phyloP scores from a whole-genome alignment of 1,284 basidiomycete species.

The Pyrrhoderma noxium region DNA sequence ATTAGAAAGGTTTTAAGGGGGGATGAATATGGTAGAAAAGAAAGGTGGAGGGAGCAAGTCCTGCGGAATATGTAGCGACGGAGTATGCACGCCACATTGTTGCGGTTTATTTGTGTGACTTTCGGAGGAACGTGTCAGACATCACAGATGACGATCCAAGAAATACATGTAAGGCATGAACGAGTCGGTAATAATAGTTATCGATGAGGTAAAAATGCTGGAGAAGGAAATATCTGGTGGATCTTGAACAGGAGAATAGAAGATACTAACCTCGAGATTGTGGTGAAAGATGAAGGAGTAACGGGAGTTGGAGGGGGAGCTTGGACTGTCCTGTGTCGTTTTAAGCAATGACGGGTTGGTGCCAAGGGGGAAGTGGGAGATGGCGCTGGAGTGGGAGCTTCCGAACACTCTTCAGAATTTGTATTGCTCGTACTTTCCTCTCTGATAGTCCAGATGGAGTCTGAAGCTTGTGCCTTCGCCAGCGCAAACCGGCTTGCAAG shows the following conservation, averaged over 20 bases:
- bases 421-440: constrained; percentile 5
- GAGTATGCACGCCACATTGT: background rate
- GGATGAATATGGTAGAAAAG: background rate
- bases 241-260: background rate
- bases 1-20: background rate
- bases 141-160: background rate
- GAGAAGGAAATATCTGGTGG: background rate
- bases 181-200: background rate
- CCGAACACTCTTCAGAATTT: background rate
- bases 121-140: background rate
- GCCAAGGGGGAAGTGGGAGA: background rate
- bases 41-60: background rate
- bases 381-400: background rate
- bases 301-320: constrained; percentile 6
- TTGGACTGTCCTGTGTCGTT: constrained; percentile 14
- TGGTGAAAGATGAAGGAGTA: constrained; percentile 15
- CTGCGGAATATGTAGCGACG: background rate
- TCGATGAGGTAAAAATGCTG: constrained; percentile 2
- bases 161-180: background rate
- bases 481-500: constrained; percentile 6
- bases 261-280: constrained; percentile 14
- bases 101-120: constrained; percentile 2
- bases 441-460: constrained; percentile 11
- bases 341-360: constrained; percentile 6
- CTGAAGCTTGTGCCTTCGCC: background rate